These are phyloP conservation scores for Axilococcus clingmanii DNA, from an alignment of 139 green algal species.

Conservation along the genomic window DNA sequence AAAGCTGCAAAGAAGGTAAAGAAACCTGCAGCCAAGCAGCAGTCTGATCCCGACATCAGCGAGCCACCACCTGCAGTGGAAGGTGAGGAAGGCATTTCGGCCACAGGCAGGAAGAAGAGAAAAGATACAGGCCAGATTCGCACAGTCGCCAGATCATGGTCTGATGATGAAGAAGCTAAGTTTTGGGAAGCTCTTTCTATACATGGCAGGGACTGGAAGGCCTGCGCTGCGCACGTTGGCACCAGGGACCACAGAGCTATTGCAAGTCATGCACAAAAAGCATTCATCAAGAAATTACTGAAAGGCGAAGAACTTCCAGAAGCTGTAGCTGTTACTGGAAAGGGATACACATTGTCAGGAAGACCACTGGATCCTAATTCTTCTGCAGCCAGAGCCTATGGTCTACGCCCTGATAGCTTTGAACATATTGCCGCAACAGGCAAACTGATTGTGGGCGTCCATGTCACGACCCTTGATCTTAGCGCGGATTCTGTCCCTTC, in stretches of 20 bases:
- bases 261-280: conserved; percentile 65
- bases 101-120: conserved; percentile 49
- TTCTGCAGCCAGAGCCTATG: conserved; percentile 57
- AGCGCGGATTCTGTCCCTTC: not conserved
- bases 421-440: conserved; percentile 5
- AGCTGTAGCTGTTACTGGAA: conserved; percentile 7
- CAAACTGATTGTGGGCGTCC: conserved; percentile 14
- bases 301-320: conserved; percentile 53
- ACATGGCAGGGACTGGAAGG: conserved; percentile 59
- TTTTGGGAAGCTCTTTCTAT: conserved; percentile 54
- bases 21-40: too few species aligned
- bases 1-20: too few species aligned
- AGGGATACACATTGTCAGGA: conserved; percentile 38
- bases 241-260: conserved; percentile 48
- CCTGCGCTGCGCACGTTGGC: conserved; percentile 39
- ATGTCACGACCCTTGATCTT: conserved; percentile 26
- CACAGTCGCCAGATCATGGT: conserved; percentile 40
- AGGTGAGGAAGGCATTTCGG: conserved; percentile 28
- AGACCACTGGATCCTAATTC: conserved; percentile 67
- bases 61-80: too few species aligned
- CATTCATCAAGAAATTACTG: conserved; percentile 71
- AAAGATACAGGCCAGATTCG: conserved; percentile 55
- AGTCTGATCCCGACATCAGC: too few species aligned
- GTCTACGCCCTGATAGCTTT: conserved; percentile 57
- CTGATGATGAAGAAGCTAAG: conserved; percentile 53